Percentiles rank a stretch among this genome's conserved stretches.
Evolutionary conservation across 495 filamentous ascomycete genomes (phyloP).

Genomic region (Gamarada debralockiae): DNA sequence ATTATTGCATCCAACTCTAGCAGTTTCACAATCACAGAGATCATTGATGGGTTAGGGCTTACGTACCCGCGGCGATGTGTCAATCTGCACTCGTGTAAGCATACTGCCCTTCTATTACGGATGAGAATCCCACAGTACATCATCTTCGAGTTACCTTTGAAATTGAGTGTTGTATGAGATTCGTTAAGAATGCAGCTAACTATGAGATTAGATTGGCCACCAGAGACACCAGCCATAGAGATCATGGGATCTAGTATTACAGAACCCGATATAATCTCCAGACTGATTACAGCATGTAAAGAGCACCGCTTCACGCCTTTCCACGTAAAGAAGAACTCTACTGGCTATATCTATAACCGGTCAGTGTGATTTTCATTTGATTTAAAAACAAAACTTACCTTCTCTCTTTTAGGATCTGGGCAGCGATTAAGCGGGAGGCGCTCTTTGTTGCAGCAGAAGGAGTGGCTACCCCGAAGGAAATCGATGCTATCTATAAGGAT

Average conservation of each 20-base stretch:
- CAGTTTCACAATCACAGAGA: constrained; percentile 34
- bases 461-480: constrained; percentile 30
- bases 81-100: constrained; percentile 37
- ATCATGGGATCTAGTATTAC: constrained; percentile 36
- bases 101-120: too few relatives aligned
- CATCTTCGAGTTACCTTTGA: constrained; percentile 13
- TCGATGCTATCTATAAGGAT: constrained; percentile 37
- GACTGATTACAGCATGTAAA: constrained; percentile 25
- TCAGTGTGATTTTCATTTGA: constrained; percentile 1
- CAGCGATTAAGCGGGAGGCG: constrained; percentile 38
- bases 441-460: constrained; percentile 32
- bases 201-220: constrained; percentile 34
- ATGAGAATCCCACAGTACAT: too few relatives aligned
- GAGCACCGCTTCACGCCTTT: constrained; percentile 36
- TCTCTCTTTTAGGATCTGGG: constrained; percentile 31
- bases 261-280: constrained; percentile 24
- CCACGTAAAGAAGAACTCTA: constrained; percentile 31
- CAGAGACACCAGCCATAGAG: constrained; percentile 37
- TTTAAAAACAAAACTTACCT: neutral
- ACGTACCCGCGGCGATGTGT: constrained; percentile 25
- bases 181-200: neutral
- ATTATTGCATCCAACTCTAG: constrained; percentile 41
- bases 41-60: constrained; percentile 29
- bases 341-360: constrained; percentile 40
- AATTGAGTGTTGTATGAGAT: neutral